These are phyloP conservation scores for Debaryomyces sp. DNA, from an alignment of 1,139 yeast genomes.

Conservation along the genomic window DNA sequence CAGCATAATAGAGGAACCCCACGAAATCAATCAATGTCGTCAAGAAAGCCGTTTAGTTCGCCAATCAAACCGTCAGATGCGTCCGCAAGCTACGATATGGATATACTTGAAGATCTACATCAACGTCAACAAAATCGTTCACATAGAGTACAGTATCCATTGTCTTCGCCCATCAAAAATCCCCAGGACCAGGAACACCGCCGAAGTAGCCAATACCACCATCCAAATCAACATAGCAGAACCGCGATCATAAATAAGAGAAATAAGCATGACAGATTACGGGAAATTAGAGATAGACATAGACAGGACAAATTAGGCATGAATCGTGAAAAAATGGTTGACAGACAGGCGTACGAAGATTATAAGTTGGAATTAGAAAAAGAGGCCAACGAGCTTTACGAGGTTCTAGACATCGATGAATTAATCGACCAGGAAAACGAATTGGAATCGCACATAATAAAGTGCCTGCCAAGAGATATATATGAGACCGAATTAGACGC, in stretches of 20 bases:
- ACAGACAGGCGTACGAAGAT: slow-evolving; percentile 26
- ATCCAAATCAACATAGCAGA: slow-evolving; percentile 3
- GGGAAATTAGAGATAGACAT: slow-evolving; percentile 31
- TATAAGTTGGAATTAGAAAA: slow-evolving; percentile 18
- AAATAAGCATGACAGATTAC: slow-evolving; percentile 31
- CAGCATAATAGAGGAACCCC: background rate
- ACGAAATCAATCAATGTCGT: slow-evolving; percentile 15
- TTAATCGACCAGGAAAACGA: slow-evolving; percentile 35
- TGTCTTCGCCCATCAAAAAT: slow-evolving; percentile 22
- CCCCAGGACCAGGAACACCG: background rate
- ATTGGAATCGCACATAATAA: slow-evolving; percentile 2
- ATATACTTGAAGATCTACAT: slow-evolving; percentile 18
- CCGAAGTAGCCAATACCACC: slow-evolving; percentile 5
- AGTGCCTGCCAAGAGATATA: background rate
- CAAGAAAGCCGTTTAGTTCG: slow-evolving; percentile 14
- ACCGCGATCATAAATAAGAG: slow-evolving; percentile 20
- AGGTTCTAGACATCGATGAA: slow-evolving; percentile 28
- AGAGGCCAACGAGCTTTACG: slow-evolving; percentile 19
- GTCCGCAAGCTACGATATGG: slow-evolving; percentile 1
- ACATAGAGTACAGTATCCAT: slow-evolving; percentile 23
- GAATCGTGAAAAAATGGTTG: slow-evolving; percentile 28
- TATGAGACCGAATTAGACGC: slow-evolving; percentile 6
- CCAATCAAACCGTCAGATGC: slow-evolving; percentile 11
- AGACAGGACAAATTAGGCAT: slow-evolving; percentile 25
- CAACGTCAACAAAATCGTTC: slow-evolving; percentile 22